These are phyloP conservation scores for Ophiorrhiza pumila DNA, from an alignment of 257 asterid genomes.

Conservation along the genomic window DNA sequence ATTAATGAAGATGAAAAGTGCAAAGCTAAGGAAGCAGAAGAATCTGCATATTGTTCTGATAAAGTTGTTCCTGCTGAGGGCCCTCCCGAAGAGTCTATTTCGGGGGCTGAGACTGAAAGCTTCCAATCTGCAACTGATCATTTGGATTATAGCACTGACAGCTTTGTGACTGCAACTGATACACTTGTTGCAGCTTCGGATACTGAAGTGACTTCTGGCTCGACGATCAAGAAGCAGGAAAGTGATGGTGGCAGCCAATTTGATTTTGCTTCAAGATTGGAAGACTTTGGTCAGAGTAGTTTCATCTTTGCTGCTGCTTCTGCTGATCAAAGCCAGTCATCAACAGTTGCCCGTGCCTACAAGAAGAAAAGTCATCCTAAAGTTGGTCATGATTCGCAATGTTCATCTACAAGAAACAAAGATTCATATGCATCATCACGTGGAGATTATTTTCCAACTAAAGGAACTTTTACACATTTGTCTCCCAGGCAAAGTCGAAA, in stretches of 20 bases:
- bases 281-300: slow-evolving; percentile 42
- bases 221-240: slow-evolving; percentile 50
- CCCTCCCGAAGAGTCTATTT: slow-evolving; percentile 59
- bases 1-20: slow-evolving; percentile 41
- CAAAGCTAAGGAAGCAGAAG: slow-evolving; percentile 30
- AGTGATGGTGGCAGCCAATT: slow-evolving; percentile 49
- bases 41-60: slow-evolving; percentile 23
- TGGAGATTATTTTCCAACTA: slow-evolving; percentile 41
- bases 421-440: slow-evolving; percentile 40
- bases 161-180: slow-evolving; percentile 69
- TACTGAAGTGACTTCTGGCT: slow-evolving; percentile 52
- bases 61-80: slow-evolving; percentile 38
- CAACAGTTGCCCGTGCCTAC: slow-evolving; percentile 38
- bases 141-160: slow-evolving; percentile 63
- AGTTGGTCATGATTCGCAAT: slow-evolving; percentile 40
- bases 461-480: slow-evolving; percentile 43
- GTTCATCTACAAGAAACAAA: slow-evolving; percentile 38
- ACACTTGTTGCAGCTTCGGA: slow-evolving; percentile 41
- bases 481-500: slow-evolving; percentile 43
- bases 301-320: slow-evolving; percentile 76
- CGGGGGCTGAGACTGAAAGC: slow-evolving; percentile 86
- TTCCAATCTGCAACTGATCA: slow-evolving; percentile 82
- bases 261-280: slow-evolving; percentile 35
- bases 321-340: slow-evolving; percentile 43
- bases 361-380: slow-evolving; percentile 61